Base-by-base conservation (phyloP, 1,139 yeast species). In the Blastobotrys petasosporus region DNA sequence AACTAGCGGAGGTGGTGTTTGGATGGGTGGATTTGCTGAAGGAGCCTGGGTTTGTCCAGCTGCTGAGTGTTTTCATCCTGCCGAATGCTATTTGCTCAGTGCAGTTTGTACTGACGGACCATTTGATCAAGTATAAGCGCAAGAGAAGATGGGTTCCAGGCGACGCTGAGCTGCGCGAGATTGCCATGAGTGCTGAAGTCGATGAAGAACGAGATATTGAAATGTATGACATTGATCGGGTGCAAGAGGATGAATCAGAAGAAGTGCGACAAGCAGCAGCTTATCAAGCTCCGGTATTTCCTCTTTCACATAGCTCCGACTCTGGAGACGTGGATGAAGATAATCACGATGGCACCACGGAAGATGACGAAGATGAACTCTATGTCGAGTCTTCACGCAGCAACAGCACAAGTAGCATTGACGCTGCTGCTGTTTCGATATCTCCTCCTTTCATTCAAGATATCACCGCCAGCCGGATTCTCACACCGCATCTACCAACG, bases 81-180 rank as follows among this genome's bases (percentile, higher is more conserved):
- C 45, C 47, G 5, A 44, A 37, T 25, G n/a, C 41, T 12, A 31
- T 47, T 10, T 37, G 37, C 16, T 41, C 46, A 5, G 29, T 32
- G 13, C 48, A 47, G 35, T 32, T 41, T 34, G 29, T 47, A 8
- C 30, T 39, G 6, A 37, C 45, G n/a, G 50, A 47, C 39, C 34
- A 37, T 20, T 8, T 45, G 37, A 20, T 45, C 37, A 40, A 42
- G 16, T 32, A 36, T 28, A 34, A 32, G 13, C 40, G 41, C 10
- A 30, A 20, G 29, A 31, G 17, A 4, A 11, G 31, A 23, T 10
- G 29, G 16, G 29, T 9, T 3, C 15, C 31, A 20, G 31, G 13
- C 13, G 39, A 32, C 9, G 32, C 25, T 11, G 44, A 41, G 13
- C 12, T 32, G 32, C 11, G 12, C 12, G 38, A 40, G 16, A 10